Evolutionary conservation across 192 early-diverging fungal species (phyloP), one percentile per base, ranked within the genome.

Genomic region (Coemansia sp.): DNA sequence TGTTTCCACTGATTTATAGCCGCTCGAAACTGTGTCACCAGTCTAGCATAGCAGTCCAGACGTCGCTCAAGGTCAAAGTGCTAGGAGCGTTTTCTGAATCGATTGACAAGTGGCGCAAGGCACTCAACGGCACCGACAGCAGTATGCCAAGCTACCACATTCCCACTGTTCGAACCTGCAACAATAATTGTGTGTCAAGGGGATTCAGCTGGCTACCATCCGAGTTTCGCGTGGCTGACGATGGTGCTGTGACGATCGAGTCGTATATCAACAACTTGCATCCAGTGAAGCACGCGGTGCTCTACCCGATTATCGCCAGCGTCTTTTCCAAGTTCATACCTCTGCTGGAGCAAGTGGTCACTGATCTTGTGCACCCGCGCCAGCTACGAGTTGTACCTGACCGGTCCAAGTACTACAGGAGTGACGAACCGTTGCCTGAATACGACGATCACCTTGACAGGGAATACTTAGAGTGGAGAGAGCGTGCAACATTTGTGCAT

Each of bases 211-310:
- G 89, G 89, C 71, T 91, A 10, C 89, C 90, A 1, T 67, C 80
- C 17, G 89, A 88, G 32, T 86, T 89, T 63, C 39, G 64, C 5
- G 71, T 90, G 1, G 39, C 11, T 20, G 39, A 74, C 0, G 62
- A 80, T 19, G 87, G 87, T 6, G 12, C 61, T 10, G 70, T 79
- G 17, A 40, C 47, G 4, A 62, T 86, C 54, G 25, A 56, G 19
- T 87, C 86, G 0, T 90, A 90, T 70, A 90, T 92, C 85, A 89
- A 90, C 80, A 90, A 90, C 53, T 54, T 89, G n/a, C 78, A 89
- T 56, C 88, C 85, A 1, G 11, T 53, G n/a, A 69, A 81, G 14
- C 62, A 74, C 60, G 59, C 59, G 15, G 72, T 66, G 17, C 53
- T 86, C 69, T 88, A 90, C 54, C 59, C 64, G 2, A 66, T 73